Evolutionary conservation across 768 basidiomycete genomes (phyloP), one percentile per base, ranked within the genome.

Genomic region (Lentinula detonsa): DNA sequence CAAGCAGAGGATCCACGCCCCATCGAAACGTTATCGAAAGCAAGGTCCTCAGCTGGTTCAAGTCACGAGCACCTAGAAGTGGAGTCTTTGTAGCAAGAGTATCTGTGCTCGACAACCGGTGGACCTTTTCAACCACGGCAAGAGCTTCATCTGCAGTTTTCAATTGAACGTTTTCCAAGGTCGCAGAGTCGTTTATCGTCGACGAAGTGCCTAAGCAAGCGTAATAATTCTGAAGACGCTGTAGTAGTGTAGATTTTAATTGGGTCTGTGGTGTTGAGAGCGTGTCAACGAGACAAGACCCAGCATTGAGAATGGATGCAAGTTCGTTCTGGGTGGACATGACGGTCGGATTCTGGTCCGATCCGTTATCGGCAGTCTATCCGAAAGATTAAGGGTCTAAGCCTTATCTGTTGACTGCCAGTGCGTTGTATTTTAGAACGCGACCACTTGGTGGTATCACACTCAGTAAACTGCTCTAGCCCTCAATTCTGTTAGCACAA

Each of bases 21-120:
- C 90, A 91, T 64, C 84, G 86, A 68, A 93, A 89, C 31, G 81
- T 69, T 62, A 93, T 79, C 13, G 87, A 82, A 15, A 90, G 68
- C 34, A 92, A 75, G 0, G 85, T 87, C 23, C 85, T 81, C 1
- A 93, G 69, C 61, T 83, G 73, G 5, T 76, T 72, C 34, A 91
- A 69, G 70, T 93, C 91, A 55, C 87, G 81, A 1, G 86, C 81
- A 0, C 90, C 91, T 60, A 93, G 73, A 11, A 75, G 67, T 35
- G 78, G 77, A 40, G 56, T 61, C 5, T 67, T 46, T 61, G 57
- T 54, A 58, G 67, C 63, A 4, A 60, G 55, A 39, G 66, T 65
- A 31, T 62, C 64, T 49, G 57, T 55, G 9, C 72, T 73, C 10
- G 86, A 70, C 16, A 81, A 66, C 9, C 61, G 55, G 61, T 88